Conservation (phyloP, 73 alveolate genomes). For the Paramecium caudatum region DNA sequence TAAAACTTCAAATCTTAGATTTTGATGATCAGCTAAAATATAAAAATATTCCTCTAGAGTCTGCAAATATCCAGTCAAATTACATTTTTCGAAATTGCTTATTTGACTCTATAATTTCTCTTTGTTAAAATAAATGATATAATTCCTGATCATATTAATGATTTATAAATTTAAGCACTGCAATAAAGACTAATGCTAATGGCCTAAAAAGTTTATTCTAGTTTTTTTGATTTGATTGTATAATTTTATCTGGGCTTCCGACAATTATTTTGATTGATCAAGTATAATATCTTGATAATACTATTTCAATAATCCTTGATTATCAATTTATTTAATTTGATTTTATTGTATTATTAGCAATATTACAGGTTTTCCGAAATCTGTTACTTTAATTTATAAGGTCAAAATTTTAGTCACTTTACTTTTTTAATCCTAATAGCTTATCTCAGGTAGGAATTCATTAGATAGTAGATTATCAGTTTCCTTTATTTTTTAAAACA, state of each 20-base stretch:
- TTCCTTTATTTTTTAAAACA: neutral
- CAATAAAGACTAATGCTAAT: neutral
- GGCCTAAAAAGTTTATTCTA: neutral
- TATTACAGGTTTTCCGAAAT: conserved; percentile 17
- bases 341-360: neutral
- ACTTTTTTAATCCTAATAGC: neutral
- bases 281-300: neutral
- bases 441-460: neutral
- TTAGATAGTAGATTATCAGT: neutral
- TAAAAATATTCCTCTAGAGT: neutral
- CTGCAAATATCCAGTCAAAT: neutral
- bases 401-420: neutral
- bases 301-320: neutral
- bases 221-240: neutral
- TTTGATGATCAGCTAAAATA: neutral
- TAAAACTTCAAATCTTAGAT: neutral
- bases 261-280: neutral
- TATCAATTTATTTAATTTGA: neutral
- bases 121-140: neutral
- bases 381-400: neutral
- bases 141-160: neutral
- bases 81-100: neutral
- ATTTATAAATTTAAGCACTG: neutral
- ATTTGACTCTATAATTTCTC: neutral
- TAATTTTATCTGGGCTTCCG: neutral